These are phyloP conservation scores for Trematosphaeria pertusa DNA, from an alignment of 2,329 filamentous ascomycete species.

Conservation along the genomic window DNA sequence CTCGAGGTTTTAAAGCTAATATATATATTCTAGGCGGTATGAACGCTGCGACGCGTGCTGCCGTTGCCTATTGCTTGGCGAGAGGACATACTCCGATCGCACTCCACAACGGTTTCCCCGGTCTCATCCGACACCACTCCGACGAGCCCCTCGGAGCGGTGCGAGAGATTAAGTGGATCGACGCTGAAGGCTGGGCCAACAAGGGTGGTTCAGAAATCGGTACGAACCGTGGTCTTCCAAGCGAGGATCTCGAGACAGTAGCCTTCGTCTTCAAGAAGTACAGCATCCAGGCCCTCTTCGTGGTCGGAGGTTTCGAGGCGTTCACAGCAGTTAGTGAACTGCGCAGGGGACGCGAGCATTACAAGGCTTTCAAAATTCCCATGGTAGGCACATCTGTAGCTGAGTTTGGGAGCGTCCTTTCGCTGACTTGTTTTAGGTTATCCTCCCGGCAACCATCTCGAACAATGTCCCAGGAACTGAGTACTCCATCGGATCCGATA, in stretches of 20 bases:
- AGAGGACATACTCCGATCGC: conserved; percentile 92
- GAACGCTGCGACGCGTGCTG: conserved; percentile 94
- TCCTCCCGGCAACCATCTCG: conserved; percentile 95
- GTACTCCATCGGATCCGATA: conserved; percentile 95
- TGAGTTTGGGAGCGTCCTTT: conserved; percentile 61
- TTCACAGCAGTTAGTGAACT: conserved; percentile 92
- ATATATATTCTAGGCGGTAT: too few species aligned
- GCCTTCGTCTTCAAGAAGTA: conserved; percentile 85
- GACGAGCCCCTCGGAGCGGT: conserved; percentile 85
- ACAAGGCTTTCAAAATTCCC: conserved; percentile 88
- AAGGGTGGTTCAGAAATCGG: conserved; percentile 97
- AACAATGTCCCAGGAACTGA: conserved; percentile 99
- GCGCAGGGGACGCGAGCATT: conserved; percentile 77
- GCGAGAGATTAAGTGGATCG: conserved; percentile 86
- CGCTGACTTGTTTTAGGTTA: conserved; percentile 62
- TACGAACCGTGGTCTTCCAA: conserved; percentile 91
- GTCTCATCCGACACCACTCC: conserved; percentile 86
- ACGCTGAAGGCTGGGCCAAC: conserved; percentile 94
- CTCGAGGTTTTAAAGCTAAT: too few species aligned
- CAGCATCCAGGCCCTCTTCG: conserved; percentile 88
- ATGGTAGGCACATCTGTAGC: conserved; percentile 60
- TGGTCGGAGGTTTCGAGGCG: conserved; percentile 94
- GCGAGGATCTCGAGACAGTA: conserved; percentile 83
- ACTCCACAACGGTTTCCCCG: conserved; percentile 96
- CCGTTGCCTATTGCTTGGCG: conserved; percentile 89